Base-by-base conservation (phyloP, 306 rosid genomes). In the Rubus parviflorus region DNA sequence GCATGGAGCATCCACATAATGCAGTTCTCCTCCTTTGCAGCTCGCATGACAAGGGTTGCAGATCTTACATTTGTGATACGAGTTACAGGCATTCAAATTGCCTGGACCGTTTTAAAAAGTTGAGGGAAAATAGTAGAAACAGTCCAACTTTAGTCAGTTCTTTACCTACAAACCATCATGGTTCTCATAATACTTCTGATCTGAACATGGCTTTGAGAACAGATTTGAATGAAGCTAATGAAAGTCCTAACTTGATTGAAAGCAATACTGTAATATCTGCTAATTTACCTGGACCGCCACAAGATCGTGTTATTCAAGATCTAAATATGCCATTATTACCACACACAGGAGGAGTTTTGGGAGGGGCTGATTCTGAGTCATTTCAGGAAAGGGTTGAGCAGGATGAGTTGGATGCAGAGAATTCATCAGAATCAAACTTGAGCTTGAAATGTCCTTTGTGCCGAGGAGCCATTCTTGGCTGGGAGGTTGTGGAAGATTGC, bases 1-100 rank as follows among this genome's bases (percentile, higher is more conserved):
- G 98, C 95, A 94, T 94, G 97, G 98, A 94, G 84, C 98, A 94
- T 86, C 98, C 98, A 73, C 98, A 94, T 91, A 94, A 94, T 90
- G 98, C 98, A 77, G 98, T 94, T 88, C 95, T 94, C 81, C 96
- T 94, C 75, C 90, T 80, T 76, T 94, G 98, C 88, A 94, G 97
- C 92, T 94, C 98, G 30, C 90, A 94, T 80, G 96, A 94, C 42
- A 94, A 92, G 88, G 98, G 98, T 89, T 94, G 98, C 90, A 90
- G 93, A 80, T 87, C 98, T 83, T 94, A 87, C 81, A 82, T 94
- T 77, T 94, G 98, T 88, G 98, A 94, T 83, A 89, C 98, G 52
- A 94, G 98, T 87, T 91, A 92, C 78, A 94, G 98, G 87, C 98
- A 94, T 86, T 94, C 98, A 79, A 94, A 94, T 83, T 94, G 98